Base-by-base conservation (phyloP, 129 eudicot genomes). In the Helichrysum umbraculigerum region DNA sequence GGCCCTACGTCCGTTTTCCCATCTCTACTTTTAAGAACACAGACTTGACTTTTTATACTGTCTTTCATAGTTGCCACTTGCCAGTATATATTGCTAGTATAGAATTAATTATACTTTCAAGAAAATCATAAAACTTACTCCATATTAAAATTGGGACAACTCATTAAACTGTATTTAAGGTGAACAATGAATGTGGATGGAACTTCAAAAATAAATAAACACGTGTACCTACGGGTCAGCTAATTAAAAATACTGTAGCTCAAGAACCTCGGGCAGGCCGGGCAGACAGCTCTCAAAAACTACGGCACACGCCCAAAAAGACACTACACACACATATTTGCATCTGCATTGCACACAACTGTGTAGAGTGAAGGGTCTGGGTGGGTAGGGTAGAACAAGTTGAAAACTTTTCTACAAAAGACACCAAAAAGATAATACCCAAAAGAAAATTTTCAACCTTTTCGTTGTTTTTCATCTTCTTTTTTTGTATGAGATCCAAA, bases 251-350 rank as follows among this genome's bases (percentile, higher is more conserved):
- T 25, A 11, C 67, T 62, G 7, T 62, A 29, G 41, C 15, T n/a
- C 25, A 34, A 8, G 25, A 39, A 67, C 21, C 62, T 71, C 81
- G 90, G 87, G 82, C 87, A 83, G 83, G 7, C 60, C 74, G 87
- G 85, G 76, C 85, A 80, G 83, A 64, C 83, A 83, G 60, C 83
- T 77, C 82, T 82, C 84, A 76, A 21, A 68, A 74, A 69, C 75
- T 69, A 64, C 83, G 66, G 79, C 87, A 81, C 92, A 82, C 86
- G 87, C 89, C 78, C 86, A 74, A 79, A 87, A 82, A 80, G 89
- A 67, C 79, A 68, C 59, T 41, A 37, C 65, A 11, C 60, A 32
- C 35, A 77, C 73, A 37, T 17, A n/a, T 77, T 52, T 58, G 70
- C 76, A 77, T 58, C 60, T 52, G 29, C 52, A 64, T 59, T 73